Conservation (phyloP, 805 yeast species). For the Yarrowia porcina region DNA sequence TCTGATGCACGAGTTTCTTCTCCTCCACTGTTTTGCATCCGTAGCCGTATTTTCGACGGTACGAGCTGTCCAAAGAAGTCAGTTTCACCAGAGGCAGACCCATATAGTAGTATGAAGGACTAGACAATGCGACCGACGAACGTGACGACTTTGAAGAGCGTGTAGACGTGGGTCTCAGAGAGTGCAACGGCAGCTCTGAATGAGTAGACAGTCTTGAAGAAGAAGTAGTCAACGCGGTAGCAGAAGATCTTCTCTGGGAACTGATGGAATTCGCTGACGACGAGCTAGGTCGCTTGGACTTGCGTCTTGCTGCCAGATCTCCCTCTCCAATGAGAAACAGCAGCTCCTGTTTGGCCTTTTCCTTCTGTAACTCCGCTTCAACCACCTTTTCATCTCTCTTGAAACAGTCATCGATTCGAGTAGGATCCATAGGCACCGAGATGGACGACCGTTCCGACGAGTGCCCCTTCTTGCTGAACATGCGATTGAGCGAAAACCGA, state of each 20-base stretch:
- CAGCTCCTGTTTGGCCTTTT: constrained; percentile 5
- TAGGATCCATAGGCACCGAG: constrained; percentile 7
- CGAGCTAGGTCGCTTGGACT: background rate
- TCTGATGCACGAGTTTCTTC: background rate
- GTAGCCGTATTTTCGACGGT: constrained; percentile 3
- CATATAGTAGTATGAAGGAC: background rate
- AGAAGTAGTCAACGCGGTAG: too few relatives aligned
- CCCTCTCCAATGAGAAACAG: constrained; percentile 17
- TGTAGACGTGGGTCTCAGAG: background rate
- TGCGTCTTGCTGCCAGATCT: background rate
- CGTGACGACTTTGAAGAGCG: too few relatives aligned
- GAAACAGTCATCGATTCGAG: background rate
- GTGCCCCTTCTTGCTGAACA: constrained; percentile 5
- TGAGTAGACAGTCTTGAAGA: background rate
- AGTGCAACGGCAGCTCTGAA: background rate
- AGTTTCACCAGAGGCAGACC: background rate
- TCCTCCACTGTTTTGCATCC: background rate
- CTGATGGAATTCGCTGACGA: background rate
- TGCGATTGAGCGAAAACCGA: constrained; percentile 2
- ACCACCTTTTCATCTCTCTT: background rate
- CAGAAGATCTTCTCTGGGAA: background rate
- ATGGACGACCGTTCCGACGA: background rate
- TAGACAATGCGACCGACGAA: too few relatives aligned
- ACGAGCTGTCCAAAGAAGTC: background rate
- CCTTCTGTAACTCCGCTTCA: background rate